Evolutionary conservation across 1,284 basidiomycete genomes (phyloP).

Genomic region (Sporisorium sorghi): DNA sequence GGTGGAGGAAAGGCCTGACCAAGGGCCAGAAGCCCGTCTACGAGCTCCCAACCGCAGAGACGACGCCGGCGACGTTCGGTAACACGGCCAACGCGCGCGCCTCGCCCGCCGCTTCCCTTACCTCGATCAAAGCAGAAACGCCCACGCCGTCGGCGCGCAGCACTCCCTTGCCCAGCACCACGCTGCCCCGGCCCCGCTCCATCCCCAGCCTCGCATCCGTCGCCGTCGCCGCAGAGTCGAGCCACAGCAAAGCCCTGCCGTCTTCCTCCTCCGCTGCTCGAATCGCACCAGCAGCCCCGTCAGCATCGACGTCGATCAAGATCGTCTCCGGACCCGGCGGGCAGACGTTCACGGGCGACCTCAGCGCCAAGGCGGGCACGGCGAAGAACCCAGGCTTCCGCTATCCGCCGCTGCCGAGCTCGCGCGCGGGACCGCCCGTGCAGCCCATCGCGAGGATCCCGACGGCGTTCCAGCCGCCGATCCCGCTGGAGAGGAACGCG

Average conservation of each 20-base stretch:
- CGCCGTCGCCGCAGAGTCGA: background rate
- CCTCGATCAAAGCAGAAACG: conserved; percentile 31
- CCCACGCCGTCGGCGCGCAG: conserved; percentile 6
- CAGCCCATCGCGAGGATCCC: conserved; percentile 57
- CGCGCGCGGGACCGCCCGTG: conserved; percentile 46
- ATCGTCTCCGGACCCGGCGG: conserved; percentile 37
- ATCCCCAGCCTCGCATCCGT: conserved; percentile 10
- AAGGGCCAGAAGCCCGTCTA: conserved; percentile 67
- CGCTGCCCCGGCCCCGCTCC: conserved; percentile 13
- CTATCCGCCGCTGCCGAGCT: conserved; percentile 53
- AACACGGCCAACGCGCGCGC: conserved; percentile 31
- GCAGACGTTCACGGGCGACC: conserved; percentile 37
- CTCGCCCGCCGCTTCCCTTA: conserved; percentile 4
- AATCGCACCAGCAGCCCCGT: background rate
- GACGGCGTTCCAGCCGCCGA: conserved; percentile 46
- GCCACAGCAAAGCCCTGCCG: too few species aligned
- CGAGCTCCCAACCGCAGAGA: conserved; percentile 49
- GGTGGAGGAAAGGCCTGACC: conserved; percentile 67
- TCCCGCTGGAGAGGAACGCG: conserved; percentile 48
- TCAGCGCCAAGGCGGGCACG: conserved; percentile 41
- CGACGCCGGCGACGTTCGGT: conserved; percentile 46
- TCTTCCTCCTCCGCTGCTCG: background rate
- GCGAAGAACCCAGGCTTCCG: conserved; percentile 54
- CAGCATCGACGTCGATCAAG: conserved; percentile 29
- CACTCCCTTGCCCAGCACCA: background rate